These are phyloP conservation scores for Mycena belliarum DNA, from an alignment of 768 basidiomycete genomes.

Conservation along the genomic window DNA sequence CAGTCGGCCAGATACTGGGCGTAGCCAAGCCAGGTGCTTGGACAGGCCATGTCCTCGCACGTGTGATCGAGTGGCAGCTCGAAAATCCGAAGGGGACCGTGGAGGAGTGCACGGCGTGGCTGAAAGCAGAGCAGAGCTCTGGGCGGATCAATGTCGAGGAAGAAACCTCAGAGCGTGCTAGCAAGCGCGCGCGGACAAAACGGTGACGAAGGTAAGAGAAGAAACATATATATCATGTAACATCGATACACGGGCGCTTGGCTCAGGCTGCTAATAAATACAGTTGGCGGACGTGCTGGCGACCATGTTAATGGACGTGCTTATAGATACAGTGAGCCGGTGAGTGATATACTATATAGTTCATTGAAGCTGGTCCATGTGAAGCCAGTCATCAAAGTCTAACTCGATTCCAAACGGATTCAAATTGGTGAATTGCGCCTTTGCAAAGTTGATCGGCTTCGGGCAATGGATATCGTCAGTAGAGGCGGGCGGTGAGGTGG, in stretches of 20 bases:
- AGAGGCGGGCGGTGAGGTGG: no score
- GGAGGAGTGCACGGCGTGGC: conserved; percentile 71
- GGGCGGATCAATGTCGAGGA: conserved; percentile 42
- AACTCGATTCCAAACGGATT: conserved; percentile 11
- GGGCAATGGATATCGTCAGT: no score
- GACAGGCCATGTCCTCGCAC: conserved; percentile 62
- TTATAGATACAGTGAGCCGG: not conserved
- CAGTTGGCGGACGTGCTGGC: no score
- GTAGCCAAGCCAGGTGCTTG: conserved; percentile 66
- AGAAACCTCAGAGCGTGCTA: conserved; percentile 31
- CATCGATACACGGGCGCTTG: conserved; percentile 12
- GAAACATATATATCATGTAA: conserved; percentile 6
- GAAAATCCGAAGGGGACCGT: conserved; percentile 67
- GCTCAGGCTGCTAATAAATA: conserved; percentile 7
- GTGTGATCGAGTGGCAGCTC: conserved; percentile 84
- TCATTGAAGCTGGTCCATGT: not conserved
- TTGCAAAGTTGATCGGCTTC: conserved; percentile 6
- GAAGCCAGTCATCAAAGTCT: conserved; percentile 3
- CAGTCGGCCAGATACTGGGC: conserved; percentile 56
- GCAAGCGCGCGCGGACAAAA: conserved; percentile 42
- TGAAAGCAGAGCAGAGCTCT: conserved; percentile 52
- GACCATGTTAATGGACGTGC: not conserved
- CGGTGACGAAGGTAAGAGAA: not conserved
- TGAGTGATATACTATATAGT: no score
- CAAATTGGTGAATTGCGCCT: conserved; percentile 16